Base-by-base conservation (phyloP, 1,284 basidiomycete species). In the Moesziomyces sp. region DNA sequence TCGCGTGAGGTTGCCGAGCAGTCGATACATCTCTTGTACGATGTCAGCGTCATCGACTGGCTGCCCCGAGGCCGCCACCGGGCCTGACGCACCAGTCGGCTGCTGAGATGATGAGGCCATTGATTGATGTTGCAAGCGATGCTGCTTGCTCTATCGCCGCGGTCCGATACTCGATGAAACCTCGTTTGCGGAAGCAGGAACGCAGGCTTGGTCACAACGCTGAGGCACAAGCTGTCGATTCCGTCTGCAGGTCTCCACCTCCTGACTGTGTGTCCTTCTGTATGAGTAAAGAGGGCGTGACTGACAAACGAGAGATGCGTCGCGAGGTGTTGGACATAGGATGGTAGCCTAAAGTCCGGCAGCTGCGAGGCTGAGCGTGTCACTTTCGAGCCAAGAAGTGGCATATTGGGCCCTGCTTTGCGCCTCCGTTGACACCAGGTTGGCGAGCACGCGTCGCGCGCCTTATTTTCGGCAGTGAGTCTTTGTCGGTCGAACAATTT, bases 1-100 rank as follows among this genome's bases (percentile, higher is more conserved):
- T 47, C 63, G 66, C 8, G 72, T 70, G n/a, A 74, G 51, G 30
- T 74, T 67, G 46, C 72, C 72, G 2, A 74, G 67, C 19, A 74
- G 49, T 23, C 67, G 54, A 44, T 74, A 70, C 67, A 74, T 70
- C 19, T 74, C 62, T 5, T 64, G 61, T 2, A 74, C 71, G 23
- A 69, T 58, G 19, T 69, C 65, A 11, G 71, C 68, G 61, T 71
- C 68, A 46, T 71, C 68, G 5, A 71, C 43, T 5, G 46, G 28
- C 35, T 60, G 58, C 13, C 16, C 52, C 23, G 44, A 24, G 11
- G 58, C 52, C 19, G 62, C 52, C 9, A 10, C 30, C 7, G 58
- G 35, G 1, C 52, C 56, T 14, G 56, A 52, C 30, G 38, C 28
- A 19, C 52, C 46, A 5, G 46, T 30, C 13, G 66, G 47, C 26